Conservation (phyloP, 805 yeast species). For the Suhomyces sp. region DNA sequence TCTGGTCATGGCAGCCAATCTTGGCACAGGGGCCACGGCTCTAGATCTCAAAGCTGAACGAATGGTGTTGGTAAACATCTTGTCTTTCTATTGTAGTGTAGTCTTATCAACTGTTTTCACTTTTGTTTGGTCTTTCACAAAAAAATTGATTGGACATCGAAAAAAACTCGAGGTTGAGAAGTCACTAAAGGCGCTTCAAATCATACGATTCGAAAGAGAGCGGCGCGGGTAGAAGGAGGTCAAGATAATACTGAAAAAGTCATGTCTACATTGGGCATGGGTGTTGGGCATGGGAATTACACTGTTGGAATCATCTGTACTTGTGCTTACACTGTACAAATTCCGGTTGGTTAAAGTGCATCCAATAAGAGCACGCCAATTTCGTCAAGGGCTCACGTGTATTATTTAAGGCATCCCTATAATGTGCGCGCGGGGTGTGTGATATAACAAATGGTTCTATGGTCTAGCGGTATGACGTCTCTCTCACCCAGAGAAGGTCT, state of each 20-base stretch:
- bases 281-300: too few relatives aligned
- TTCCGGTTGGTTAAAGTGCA: not conserved
- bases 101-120: slow-evolving; percentile 4
- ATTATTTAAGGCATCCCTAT: not conserved
- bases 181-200: not conserved
- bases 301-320: not conserved
- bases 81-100: not conserved
- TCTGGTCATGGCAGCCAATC: slow-evolving; percentile 27
- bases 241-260: too few relatives aligned
- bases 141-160: slow-evolving; percentile 5
- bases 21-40: slow-evolving; percentile 27
- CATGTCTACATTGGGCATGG: not conserved
- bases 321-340: not conserved
- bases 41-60: slow-evolving; percentile 44
- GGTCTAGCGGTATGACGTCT: slow-evolving; percentile 22
- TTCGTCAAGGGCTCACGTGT: not conserved
- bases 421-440: too few relatives aligned
- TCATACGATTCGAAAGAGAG: slow-evolving; percentile 2
- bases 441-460: slow-evolving; percentile 12
- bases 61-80: slow-evolving; percentile 38
- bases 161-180: slow-evolving; percentile 2
- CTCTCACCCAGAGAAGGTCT: slow-evolving; percentile 20
- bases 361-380: not conserved
- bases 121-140: slow-evolving; percentile 4
- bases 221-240: not conserved